These are phyloP conservation scores for Nepenthes alata DNA, from an alignment of 179 eudicot species.

Conservation along the genomic window DNA sequence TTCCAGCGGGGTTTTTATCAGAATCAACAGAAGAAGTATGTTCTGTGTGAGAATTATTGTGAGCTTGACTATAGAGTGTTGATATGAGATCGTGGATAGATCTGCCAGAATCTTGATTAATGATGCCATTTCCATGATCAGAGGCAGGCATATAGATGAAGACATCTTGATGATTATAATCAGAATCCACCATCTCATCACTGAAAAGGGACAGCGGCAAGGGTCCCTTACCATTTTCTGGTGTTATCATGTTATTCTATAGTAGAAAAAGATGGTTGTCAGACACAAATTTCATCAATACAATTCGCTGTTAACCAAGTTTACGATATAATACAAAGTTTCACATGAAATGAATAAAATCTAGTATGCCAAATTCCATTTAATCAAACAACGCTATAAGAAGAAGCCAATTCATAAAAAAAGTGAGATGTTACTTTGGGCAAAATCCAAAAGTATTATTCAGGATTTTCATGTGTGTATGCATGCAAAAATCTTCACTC, in stretches of 20 bases:
- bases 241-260: conserved; percentile 15
- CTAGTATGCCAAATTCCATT: too few species aligned
- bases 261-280: not conserved
- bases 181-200: conserved; percentile 26
- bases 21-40: conserved; percentile 19
- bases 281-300: not conserved
- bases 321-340: too few species aligned
- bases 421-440: too few species aligned
- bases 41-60: conserved; percentile 37
- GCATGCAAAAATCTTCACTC: too few species aligned
- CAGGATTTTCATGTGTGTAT: too few species aligned
- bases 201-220: conserved; percentile 32
- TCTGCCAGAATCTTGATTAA: conserved; percentile 19
- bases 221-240: conserved; percentile 13
- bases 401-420: too few species aligned
- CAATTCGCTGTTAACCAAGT: too few species aligned
- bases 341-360: too few species aligned
- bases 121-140: conserved; percentile 20
- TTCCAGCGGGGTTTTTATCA: conserved; percentile 16
- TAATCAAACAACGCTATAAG: too few species aligned
- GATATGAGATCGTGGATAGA: conserved; percentile 61
- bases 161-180: conserved; percentile 20
- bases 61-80: conserved; percentile 55
- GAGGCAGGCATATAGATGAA: conserved; percentile 16
- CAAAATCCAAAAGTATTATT: too few species aligned